A percentile compares a stretch with the other conserved stretches of the same genome.
Conservation (phyloP, 768 basidiomycete genomes). For the Asterophora lycoperdoides region DNA sequence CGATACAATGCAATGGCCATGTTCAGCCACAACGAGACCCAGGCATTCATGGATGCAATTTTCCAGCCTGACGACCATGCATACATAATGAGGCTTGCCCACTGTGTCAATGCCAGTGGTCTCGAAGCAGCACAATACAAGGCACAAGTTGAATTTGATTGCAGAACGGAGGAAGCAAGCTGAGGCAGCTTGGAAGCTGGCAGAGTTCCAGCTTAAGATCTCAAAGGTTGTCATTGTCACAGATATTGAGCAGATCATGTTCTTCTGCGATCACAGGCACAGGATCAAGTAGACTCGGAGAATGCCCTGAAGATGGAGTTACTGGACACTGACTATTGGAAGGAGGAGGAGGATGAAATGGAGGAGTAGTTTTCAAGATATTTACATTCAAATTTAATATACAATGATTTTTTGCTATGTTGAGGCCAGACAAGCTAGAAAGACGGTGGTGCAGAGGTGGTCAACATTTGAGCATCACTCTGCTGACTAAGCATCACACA, state of each 20-base stretch:
- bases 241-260: too few species aligned
- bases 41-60: constrained; percentile 20
- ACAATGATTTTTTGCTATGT: neutral
- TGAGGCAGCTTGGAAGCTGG: too few species aligned
- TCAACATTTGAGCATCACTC: neutral
- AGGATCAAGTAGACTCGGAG: too few species aligned
- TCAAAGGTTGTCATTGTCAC: too few species aligned
- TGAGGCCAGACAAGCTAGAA: neutral
- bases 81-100: neutral
- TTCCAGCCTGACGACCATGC: neutral
- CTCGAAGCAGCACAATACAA: neutral
- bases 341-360: neutral
- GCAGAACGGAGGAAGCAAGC: too few species aligned
- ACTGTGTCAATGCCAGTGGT: neutral
- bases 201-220: too few species aligned
- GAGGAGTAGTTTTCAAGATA: neutral
- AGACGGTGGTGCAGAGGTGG: neutral
- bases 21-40: constrained; percentile 22
- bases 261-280: too few species aligned
- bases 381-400: neutral
- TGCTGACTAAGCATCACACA: too few species aligned
- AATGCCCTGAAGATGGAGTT: neutral
- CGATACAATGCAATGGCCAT: constrained; percentile 22
- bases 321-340: neutral
- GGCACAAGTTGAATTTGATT: neutral